Conservation (phyloP, 768 basidiomycete species). For the Roridomyces roridus region DNA sequence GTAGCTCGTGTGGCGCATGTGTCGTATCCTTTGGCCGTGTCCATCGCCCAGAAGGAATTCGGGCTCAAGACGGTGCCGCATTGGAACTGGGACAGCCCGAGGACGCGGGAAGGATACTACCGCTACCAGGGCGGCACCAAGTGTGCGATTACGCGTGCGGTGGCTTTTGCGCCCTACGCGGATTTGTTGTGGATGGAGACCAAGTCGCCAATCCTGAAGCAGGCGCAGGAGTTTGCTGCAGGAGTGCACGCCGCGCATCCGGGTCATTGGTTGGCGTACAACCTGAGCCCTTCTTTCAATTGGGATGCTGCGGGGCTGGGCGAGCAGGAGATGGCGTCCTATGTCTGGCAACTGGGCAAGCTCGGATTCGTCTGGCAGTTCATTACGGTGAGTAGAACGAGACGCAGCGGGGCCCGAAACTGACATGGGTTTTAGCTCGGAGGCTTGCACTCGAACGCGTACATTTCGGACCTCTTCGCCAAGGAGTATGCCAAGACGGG, state of each 20-base stretch:
- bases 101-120: slow-evolving; percentile 96
- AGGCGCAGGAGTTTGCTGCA: slow-evolving; percentile 90
- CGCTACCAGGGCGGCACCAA: slow-evolving; percentile 97
- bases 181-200: slow-evolving; percentile 98
- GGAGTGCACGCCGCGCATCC: slow-evolving; percentile 87
- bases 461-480: slow-evolving; percentile 94
- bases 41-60: slow-evolving; percentile 81
- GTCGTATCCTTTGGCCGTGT: slow-evolving; percentile 72
- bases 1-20: slow-evolving; percentile 63
- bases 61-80: slow-evolving; percentile 76
- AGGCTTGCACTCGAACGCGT: slow-evolving; percentile 96
- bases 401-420: not conserved
- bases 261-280: slow-evolving; percentile 96
- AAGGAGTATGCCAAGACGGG: slow-evolving; percentile 88
- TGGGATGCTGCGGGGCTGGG: slow-evolving; percentile 94
- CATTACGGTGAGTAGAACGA: slow-evolving; percentile 75
- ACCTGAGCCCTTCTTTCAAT: slow-evolving; percentile 92
- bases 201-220: slow-evolving; percentile 88
- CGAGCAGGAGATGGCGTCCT: slow-evolving; percentile 84
- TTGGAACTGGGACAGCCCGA: slow-evolving; percentile 95
- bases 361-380: slow-evolving; percentile 99
- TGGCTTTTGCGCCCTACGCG: slow-evolving; percentile 94
- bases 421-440: slow-evolving; percentile 66
- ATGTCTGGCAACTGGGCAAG: slow-evolving; percentile 92
- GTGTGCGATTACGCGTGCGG: slow-evolving; percentile 89